Evolutionary conservation across 129 eudicot species (phyloP).

Genomic region (Silybum marianum): DNA sequence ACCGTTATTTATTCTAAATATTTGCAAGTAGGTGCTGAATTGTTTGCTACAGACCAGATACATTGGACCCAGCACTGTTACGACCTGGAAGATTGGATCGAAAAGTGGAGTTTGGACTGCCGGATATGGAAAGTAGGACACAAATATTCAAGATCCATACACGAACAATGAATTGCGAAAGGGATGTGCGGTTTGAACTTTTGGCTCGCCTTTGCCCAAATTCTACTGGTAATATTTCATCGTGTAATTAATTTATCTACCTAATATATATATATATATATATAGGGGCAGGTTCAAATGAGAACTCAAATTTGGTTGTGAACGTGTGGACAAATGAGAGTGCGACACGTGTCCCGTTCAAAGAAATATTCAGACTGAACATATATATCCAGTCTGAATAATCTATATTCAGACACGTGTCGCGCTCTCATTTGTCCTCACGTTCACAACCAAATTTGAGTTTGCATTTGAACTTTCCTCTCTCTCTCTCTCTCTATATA

Average conservation of each 20-base stretch:
- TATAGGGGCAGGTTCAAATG: too few relatives aligned
- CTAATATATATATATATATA: background rate
- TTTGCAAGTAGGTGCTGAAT: conserved; percentile 15
- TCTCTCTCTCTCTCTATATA: too few relatives aligned
- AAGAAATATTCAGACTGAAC: too few relatives aligned
- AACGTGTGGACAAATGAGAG: too few relatives aligned
- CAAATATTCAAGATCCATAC: conserved; percentile 96
- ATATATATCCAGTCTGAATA: too few relatives aligned
- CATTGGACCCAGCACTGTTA: conserved; percentile 88
- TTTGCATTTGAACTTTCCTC: too few relatives aligned
- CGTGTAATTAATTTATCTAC: background rate
- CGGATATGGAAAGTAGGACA: conserved; percentile 91
- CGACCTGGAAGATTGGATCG: conserved; percentile 96
- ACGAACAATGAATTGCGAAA: conserved; percentile 97
- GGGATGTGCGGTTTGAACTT: conserved; percentile 94
- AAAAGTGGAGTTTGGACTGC: conserved; percentile 95
- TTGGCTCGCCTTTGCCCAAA: conserved; percentile 98
- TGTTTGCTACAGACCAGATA: conserved; percentile 69
- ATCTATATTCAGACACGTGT: too few relatives aligned
- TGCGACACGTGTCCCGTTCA: too few relatives aligned
- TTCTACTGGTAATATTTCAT: conserved; percentile 72
- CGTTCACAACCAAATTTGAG: too few relatives aligned
- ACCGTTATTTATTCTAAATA: background rate
- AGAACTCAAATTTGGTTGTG: too few relatives aligned
- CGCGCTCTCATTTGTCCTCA: too few relatives aligned